Conservation (phyloP, 1,284 basidiomycete genomes). For the Ceratobasidium sp. region DNA sequence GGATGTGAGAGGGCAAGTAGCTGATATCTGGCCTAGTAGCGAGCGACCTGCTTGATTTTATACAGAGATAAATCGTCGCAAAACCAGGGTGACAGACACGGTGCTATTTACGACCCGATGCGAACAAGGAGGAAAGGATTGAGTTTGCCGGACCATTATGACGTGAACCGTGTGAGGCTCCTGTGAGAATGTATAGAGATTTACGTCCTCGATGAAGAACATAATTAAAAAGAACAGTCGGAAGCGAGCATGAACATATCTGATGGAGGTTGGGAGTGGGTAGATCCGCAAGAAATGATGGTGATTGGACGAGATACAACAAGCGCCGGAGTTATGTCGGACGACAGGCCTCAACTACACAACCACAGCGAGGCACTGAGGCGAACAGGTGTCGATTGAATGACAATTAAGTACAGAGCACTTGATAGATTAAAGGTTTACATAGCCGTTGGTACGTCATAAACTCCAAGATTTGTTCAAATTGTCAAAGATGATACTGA, state of each 20-base stretch:
- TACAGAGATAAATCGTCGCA: neutral
- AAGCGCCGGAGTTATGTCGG: neutral
- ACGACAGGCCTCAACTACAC: neutral
- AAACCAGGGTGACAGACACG: neutral
- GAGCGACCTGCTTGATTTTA: neutral
- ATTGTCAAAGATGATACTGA: too few species aligned
- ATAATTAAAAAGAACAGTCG: neutral
- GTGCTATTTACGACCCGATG: neutral
- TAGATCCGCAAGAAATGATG: neutral
- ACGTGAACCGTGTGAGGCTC: neutral
- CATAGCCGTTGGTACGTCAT: too few species aligned
- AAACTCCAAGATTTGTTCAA: too few species aligned
- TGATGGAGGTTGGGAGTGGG: neutral
- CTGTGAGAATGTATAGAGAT: neutral
- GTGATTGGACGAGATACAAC: neutral
- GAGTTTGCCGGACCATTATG: neutral
- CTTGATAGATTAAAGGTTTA: too few species aligned
- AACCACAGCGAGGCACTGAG: neutral
- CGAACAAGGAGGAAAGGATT: neutral
- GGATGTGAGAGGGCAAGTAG: neutral
- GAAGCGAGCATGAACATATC: neutral
- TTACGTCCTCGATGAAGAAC: neutral
- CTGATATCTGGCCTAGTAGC: neutral
- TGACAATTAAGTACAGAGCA: too few species aligned
- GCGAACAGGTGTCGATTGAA: slow-evolving; percentile 5